Evolutionary conservation across 2,329 filamentous ascomycete species (phyloP).

Genomic region (Ceratocystis alfenasii): DNA sequence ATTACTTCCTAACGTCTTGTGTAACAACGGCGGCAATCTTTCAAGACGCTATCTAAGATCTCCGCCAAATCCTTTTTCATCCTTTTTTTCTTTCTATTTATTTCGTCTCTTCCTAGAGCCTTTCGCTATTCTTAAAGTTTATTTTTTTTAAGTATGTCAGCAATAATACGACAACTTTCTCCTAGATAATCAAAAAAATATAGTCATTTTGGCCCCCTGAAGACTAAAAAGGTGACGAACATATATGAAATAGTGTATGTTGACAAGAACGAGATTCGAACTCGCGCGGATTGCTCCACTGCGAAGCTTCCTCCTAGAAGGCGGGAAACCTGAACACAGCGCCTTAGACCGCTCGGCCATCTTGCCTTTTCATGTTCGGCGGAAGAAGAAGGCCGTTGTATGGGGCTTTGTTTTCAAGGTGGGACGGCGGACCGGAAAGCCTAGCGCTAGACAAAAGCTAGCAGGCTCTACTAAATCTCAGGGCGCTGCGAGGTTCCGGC

Average conservation of each 20-base stretch:
- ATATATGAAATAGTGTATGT: neutral
- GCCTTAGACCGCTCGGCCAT: constrained; percentile 12
- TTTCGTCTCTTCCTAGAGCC: too few relatives aligned
- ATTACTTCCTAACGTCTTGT: neutral
- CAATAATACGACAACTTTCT: too few relatives aligned
- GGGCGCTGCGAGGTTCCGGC: too few relatives aligned
- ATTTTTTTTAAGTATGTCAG: too few relatives aligned
- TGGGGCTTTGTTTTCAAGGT: neutral
- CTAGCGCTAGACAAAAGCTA: too few relatives aligned
- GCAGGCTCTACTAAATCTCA: too few relatives aligned
- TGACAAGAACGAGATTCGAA: constrained; percentile 26
- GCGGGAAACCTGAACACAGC: constrained; percentile 1
- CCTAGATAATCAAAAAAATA: neutral
- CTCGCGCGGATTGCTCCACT: constrained; percentile 22
- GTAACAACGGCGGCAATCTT: neutral
- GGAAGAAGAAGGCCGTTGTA: neutral
- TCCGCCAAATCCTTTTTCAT: too few relatives aligned
- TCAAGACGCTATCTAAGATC: too few relatives aligned
- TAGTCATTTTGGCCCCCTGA: neutral
- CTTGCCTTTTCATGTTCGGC: neutral
- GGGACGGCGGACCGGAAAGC: too few relatives aligned
- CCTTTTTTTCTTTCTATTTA: too few relatives aligned
- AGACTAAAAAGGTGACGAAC: too few relatives aligned
- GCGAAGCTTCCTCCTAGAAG: constrained; percentile 8
- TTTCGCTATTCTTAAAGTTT: too few relatives aligned